Percentiles rank a stretch among this genome's conserved stretches.
phyloP scores from a whole-genome alignment of 139 green algal species.

The Raphidocelis subcapitata region DNA sequence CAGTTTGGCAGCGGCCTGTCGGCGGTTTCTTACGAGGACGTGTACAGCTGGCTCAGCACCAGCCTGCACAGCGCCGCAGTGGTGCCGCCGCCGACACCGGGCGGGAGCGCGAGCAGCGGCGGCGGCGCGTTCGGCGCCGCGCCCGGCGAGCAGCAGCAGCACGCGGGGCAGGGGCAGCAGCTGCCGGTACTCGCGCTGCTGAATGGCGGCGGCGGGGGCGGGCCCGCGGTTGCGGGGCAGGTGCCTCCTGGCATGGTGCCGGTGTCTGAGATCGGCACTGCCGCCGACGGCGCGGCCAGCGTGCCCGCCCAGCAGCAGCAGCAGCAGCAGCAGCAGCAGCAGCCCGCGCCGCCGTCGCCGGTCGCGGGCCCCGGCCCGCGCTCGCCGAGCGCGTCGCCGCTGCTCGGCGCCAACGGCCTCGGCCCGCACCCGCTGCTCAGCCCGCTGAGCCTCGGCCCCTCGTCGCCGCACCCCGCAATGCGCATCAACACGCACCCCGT shows the following conservation, averaged over 20 bases:
- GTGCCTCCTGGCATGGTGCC: neutral
- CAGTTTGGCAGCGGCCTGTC: too few relatives aligned
- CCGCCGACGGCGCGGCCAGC: too few relatives aligned
- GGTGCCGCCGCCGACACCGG: neutral
- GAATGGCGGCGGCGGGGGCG: neutral
- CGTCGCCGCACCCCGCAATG: constrained; percentile 48
- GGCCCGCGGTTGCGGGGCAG: too few relatives aligned
- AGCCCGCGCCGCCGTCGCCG: neutral
- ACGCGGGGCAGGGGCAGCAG: constrained; percentile 5
- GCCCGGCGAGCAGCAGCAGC: constrained; percentile 3
- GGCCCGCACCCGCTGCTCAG: neutral
- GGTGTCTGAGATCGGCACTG: too few relatives aligned
- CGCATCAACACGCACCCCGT: constrained; percentile 30
- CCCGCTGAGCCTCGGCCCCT: constrained; percentile 8
- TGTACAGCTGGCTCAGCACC: too few relatives aligned
- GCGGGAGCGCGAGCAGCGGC: neutral
- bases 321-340: constrained; percentile 6
- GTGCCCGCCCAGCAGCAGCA: constrained; percentile 10
- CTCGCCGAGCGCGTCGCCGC: neutral
- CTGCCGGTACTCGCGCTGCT: neutral
- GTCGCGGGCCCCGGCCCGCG: neutral
- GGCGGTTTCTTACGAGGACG: too few relatives aligned
- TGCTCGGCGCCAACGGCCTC: neutral
- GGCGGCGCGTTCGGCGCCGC: too few relatives aligned
- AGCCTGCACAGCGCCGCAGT: too few relatives aligned